Percentiles rank a stretch among this genome's conserved stretches.
Evolutionary conservation across 2,329 filamentous ascomycete genomes (phyloP).

Genomic region (Ceratocystis ficicola): DNA sequence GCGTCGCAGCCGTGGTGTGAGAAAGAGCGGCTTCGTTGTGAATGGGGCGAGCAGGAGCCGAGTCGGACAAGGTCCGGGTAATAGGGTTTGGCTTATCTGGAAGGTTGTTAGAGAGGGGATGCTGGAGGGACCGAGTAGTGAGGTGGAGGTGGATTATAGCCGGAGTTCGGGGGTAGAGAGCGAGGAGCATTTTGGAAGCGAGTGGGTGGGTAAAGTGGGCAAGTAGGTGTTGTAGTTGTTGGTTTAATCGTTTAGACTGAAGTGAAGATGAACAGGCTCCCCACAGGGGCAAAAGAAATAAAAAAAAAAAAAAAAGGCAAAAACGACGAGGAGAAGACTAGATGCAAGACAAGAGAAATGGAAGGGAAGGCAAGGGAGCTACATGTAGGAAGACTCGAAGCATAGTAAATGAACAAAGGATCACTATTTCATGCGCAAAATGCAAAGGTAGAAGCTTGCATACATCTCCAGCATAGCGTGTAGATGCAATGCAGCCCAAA

Average conservation of each 20-base stretch:
- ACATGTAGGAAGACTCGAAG: background rate
- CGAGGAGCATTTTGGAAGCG: background rate
- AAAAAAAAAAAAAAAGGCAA: background rate
- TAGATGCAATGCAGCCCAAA: background rate
- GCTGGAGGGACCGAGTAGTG: background rate
- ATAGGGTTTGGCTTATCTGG: conserved; percentile 35
- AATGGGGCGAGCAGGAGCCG: background rate
- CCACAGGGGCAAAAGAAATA: background rate
- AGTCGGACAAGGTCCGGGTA: conserved; percentile 17
- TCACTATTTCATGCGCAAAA: background rate
- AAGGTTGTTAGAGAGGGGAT: conserved; percentile 46
- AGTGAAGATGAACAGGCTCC: no score
- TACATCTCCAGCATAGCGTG: background rate
- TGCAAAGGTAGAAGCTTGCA: background rate
- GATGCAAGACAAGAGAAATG: background rate
- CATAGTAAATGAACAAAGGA: background rate
- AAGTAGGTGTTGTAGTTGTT: background rate
- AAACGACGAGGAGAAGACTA: background rate
- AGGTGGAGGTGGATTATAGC: conserved; percentile 3
- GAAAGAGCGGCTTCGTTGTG: conserved; percentile 7
- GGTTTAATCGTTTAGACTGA: background rate
- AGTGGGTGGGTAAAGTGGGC: no score
- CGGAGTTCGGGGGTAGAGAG: background rate
- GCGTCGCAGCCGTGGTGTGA: background rate
- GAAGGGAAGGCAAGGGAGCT: background rate